Conservation (phyloP, 176 grass and related monocot genomes). For the Avena atlantica region DNA sequence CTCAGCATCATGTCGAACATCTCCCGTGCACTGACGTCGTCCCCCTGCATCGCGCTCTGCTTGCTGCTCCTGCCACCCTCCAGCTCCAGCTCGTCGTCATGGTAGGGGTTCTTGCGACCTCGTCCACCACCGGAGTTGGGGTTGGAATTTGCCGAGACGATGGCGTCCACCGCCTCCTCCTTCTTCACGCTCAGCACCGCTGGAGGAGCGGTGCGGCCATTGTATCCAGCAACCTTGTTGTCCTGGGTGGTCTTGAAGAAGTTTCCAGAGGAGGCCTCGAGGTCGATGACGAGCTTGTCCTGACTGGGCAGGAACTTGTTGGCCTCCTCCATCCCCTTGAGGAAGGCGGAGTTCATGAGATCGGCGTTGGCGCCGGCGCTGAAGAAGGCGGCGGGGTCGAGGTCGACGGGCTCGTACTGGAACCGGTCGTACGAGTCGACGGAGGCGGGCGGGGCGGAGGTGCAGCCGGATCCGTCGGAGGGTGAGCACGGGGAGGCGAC, state of each 20-base stretch:
- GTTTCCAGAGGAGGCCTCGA: slow-evolving; percentile 9
- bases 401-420: slow-evolving; percentile 15
- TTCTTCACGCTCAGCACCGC: slow-evolving; percentile 43
- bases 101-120: slow-evolving; percentile 64
- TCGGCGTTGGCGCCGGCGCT: slow-evolving; percentile 50
- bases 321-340: slow-evolving; percentile 80
- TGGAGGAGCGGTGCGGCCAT: background rate
- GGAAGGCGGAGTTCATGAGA: slow-evolving; percentile 61
- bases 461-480: background rate
- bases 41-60: slow-evolving; percentile 53
- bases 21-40: slow-evolving; percentile 52
- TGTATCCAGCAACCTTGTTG: slow-evolving; percentile 34
- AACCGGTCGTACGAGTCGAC: slow-evolving; percentile 40
- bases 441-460: background rate
- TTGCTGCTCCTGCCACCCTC: slow-evolving; percentile 72
- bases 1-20: slow-evolving; percentile 66
- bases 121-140: slow-evolving; percentile 14
- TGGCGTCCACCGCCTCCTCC: slow-evolving; percentile 33
- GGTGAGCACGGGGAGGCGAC: background rate
- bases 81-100: slow-evolving; percentile 47
- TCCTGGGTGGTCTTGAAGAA: slow-evolving; percentile 30
- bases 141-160: background rate
- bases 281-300: slow-evolving; percentile 44
- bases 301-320: slow-evolving; percentile 70
- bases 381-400: slow-evolving; percentile 51